Evolutionary conservation across 805 yeast species (phyloP).

Genomic region (Zygosaccharomyces gambellarensis): DNA sequence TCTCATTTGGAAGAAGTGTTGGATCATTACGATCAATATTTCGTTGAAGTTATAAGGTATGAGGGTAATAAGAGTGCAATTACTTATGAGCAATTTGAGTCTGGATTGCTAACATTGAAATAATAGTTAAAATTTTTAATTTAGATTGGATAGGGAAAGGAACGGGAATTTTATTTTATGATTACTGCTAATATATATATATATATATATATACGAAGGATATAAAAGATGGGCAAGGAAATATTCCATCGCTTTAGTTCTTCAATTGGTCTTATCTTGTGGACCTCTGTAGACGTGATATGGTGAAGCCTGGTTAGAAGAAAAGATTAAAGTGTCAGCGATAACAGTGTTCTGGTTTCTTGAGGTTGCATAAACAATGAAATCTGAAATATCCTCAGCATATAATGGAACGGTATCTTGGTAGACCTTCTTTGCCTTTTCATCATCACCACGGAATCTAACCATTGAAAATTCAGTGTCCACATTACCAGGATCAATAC

Average conservation of each 20-base stretch:
- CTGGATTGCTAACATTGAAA: constrained; percentile 9
- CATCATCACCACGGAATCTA: constrained; percentile 54
- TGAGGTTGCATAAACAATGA: constrained; percentile 53
- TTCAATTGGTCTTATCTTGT: neutral
- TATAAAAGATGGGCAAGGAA: too few species aligned
- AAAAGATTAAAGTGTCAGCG: constrained; percentile 76
- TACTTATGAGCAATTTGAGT: constrained; percentile 39
- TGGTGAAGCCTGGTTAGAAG: constrained; percentile 81
- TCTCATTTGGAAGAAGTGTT: constrained; percentile 32
- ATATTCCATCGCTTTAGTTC: neutral
- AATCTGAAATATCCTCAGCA: constrained; percentile 58
- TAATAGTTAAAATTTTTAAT: neutral
- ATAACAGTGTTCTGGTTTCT: constrained; percentile 56
- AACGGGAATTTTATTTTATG: neutral
- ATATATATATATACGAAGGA: neutral
- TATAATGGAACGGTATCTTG: constrained; percentile 50
- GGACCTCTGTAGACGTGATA: constrained; percentile 50
- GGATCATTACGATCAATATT: constrained; percentile 30
- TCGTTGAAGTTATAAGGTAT: constrained; percentile 48
- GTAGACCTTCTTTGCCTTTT: constrained; percentile 52
- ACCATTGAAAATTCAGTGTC: constrained; percentile 62
- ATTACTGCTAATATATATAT: neutral
- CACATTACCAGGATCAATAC: constrained; percentile 65
- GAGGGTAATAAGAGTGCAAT: constrained; percentile 47
- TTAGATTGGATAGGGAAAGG: neutral